phyloP scores from a whole-genome alignment of 805 yeast genomes.

The Cyberlindnera amylophila region DNA sequence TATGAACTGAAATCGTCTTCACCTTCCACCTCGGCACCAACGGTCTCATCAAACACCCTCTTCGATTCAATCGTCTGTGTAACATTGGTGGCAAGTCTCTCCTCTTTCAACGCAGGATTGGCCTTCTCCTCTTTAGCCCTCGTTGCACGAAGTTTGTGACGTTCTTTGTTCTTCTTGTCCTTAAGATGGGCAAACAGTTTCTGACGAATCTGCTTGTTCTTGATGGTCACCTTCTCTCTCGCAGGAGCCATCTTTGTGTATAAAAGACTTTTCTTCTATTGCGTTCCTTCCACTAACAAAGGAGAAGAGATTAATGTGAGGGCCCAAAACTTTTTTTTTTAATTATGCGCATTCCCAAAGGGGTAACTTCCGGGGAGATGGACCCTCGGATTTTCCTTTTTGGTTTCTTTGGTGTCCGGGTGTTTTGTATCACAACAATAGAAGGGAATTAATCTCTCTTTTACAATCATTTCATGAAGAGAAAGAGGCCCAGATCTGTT shows the following conservation, averaged over 20 bases:
- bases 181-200: conserved; percentile 69
- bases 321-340: conserved; percentile 7
- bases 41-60: conserved; percentile 28
- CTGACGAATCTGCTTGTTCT: conserved; percentile 78
- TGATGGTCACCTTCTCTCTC: conserved; percentile 42
- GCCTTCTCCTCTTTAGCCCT: conserved; percentile 85
- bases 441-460: neutral
- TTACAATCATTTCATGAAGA: neutral
- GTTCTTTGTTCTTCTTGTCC: conserved; percentile 68
- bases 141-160: conserved; percentile 72
- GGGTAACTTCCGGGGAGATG: conserved; percentile 15
- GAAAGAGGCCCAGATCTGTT: no score
- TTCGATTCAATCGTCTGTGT: conserved; percentile 28
- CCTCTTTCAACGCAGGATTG: conserved; percentile 77
- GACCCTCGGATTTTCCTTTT: conserved; percentile 11
- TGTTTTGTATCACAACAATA: neutral
- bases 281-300: no score
- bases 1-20: conserved; percentile 29
- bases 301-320: neutral
- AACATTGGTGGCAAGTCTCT: conserved; percentile 50
- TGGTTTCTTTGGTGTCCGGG: neutral
- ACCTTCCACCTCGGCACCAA: conserved; percentile 27
- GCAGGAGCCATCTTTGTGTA: conserved; percentile 21
- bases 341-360: conserved; percentile 1
- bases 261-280: neutral